Evolutionary conservation across 768 basidiomycete genomes (phyloP).

Genomic region (Boletus coccyginus): DNA sequence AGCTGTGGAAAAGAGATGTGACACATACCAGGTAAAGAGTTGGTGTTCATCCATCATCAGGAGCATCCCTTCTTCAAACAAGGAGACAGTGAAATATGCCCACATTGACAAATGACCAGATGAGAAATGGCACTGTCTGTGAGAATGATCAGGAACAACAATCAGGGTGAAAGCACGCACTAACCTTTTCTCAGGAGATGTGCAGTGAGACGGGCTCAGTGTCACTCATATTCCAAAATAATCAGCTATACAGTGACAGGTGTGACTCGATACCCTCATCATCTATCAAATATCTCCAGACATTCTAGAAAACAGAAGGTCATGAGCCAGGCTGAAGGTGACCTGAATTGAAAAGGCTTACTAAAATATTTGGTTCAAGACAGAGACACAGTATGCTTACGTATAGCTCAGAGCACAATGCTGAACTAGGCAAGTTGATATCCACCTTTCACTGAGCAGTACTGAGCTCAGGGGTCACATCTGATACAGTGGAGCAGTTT

Average conservation of each 20-base stretch:
- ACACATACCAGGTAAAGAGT: slow-evolving; percentile 69
- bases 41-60: slow-evolving; percentile 83
- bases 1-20: background rate
- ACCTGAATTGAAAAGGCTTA: too few relatives aligned
- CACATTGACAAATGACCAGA: slow-evolving; percentile 80
- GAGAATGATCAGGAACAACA: background rate
- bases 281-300: too few relatives aligned
- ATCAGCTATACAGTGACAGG: too few relatives aligned
- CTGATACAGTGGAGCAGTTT: slow-evolving; percentile 27
- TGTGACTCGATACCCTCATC: too few relatives aligned
- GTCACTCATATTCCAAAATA: slow-evolving; percentile 32
- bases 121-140: slow-evolving; percentile 78
- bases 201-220: slow-evolving; percentile 43
- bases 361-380: too few relatives aligned
- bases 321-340: too few relatives aligned
- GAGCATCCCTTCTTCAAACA: slow-evolving; percentile 76
- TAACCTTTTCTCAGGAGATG: slow-evolving; percentile 60
- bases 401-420: slow-evolving; percentile 41
- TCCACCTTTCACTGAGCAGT: slow-evolving; percentile 49
- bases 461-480: slow-evolving; percentile 18
- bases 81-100: slow-evolving; percentile 70
- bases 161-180: background rate
- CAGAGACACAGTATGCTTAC: too few relatives aligned
- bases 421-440: slow-evolving; percentile 42
- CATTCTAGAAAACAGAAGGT: too few relatives aligned